Conservation (phyloP, 768 basidiomycete genomes). For the Serendipita sp. region DNA sequence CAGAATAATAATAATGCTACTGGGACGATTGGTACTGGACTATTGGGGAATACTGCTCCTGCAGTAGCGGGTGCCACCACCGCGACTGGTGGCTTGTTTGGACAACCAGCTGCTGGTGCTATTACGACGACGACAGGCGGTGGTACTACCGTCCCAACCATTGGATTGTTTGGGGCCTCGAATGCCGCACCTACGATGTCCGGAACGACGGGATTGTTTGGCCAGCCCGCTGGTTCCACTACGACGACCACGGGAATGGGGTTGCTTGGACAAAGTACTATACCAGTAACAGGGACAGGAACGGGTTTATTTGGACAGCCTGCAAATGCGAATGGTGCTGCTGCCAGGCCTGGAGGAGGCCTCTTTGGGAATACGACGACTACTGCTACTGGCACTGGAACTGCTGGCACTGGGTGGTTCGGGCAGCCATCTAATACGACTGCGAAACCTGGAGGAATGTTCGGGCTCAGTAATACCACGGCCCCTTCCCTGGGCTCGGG, state of each 20-base stretch:
- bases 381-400: too few species aligned
- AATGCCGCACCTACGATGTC: not conserved
- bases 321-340: not conserved
- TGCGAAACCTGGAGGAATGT: slow-evolving; percentile 8
- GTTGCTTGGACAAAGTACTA: not conserved
- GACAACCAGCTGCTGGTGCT: slow-evolving; percentile 7
- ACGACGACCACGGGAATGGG: slow-evolving; percentile 7
- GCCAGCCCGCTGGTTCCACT: slow-evolving; percentile 8
- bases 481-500: slow-evolving; percentile 7
- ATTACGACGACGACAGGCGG: not conserved
- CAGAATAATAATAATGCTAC: slow-evolving; percentile 8
- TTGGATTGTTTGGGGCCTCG: slow-evolving; percentile 2
- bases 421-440: slow-evolving; percentile 10
- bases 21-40: slow-evolving; percentile 14
- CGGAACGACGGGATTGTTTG: slow-evolving; percentile 8
- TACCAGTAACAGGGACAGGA: not conserved
- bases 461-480: slow-evolving; percentile 12
- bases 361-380: slow-evolving; percentile 12
- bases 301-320: slow-evolving; percentile 7
- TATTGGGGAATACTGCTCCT: slow-evolving; percentile 17
- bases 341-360: slow-evolving; percentile 3
- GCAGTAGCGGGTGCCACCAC: not conserved
- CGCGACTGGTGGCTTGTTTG: slow-evolving; percentile 12
- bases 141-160: slow-evolving; percentile 8
- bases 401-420: slow-evolving; percentile 7